Evolutionary conservation across 805 yeast species (phyloP).

Genomic region (Priceomyces carsonii): DNA sequence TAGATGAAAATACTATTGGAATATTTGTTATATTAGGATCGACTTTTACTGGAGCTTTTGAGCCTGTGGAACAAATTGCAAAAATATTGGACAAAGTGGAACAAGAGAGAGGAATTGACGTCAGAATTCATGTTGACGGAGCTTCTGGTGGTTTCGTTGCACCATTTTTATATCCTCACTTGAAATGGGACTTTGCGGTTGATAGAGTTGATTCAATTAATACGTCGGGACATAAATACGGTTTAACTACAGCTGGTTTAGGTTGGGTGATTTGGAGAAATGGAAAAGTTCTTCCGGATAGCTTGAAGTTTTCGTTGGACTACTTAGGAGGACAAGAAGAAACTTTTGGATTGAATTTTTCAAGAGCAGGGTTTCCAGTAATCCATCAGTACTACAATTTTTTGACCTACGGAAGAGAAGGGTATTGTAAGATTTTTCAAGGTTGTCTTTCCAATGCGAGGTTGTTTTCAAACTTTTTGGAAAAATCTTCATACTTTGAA

Average conservation of each 20-base stretch:
- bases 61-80: slow-evolving; percentile 63
- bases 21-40: slow-evolving; percentile 86
- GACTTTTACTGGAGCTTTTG: slow-evolving; percentile 92
- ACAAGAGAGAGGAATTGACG: slow-evolving; percentile 59
- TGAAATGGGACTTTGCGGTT: slow-evolving; percentile 81
- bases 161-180: slow-evolving; percentile 75
- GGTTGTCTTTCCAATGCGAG: slow-evolving; percentile 74
- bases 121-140: slow-evolving; percentile 92
- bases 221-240: slow-evolving; percentile 92
- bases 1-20: slow-evolving; percentile 93
- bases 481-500: slow-evolving; percentile 64
- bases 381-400: slow-evolving; percentile 85
- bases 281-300: slow-evolving; percentile 61
- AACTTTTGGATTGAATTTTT: slow-evolving; percentile 82
- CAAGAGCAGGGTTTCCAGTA: slow-evolving; percentile 91
- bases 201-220: slow-evolving; percentile 82
- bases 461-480: slow-evolving; percentile 59
- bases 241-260: slow-evolving; percentile 84
- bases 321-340: slow-evolving; percentile 89
- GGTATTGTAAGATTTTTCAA: slow-evolving; percentile 65
- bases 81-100: slow-evolving; percentile 71
- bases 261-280: slow-evolving; percentile 92
- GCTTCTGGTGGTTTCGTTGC: slow-evolving; percentile 91
- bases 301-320: slow-evolving; percentile 72
- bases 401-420: slow-evolving; percentile 66